Percentiles rank a stretch among this genome's conserved stretches.
Evolutionary conservation across 2,329 filamentous ascomycete genomes (phyloP).

Genomic region (Trichoderma polysporum): DNA sequence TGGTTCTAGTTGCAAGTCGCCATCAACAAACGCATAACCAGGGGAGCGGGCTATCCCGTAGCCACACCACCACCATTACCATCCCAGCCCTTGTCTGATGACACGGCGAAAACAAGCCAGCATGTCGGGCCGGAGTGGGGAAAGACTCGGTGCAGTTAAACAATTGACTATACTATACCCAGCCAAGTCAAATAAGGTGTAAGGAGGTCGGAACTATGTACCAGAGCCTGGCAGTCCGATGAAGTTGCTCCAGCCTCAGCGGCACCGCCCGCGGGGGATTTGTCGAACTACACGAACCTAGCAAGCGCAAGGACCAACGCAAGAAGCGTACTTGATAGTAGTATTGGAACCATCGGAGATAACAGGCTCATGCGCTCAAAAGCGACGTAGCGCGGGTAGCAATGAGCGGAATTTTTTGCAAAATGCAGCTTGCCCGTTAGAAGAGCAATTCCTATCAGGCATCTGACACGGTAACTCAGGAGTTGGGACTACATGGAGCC

Average conservation of each 20-base stretch:
- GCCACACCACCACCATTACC: neutral
- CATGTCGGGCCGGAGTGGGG: neutral
- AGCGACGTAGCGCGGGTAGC: neutral
- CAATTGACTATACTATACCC: neutral
- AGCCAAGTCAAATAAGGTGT: neutral
- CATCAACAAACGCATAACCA: neutral
- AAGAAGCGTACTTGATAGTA: neutral
- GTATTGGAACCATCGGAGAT: neutral
- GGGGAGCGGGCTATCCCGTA: neutral
- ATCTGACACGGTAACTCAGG: neutral
- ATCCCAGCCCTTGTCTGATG: neutral
- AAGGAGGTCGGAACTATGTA: neutral
- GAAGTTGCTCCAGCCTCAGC: constrained; percentile 1
- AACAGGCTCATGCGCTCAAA: neutral
- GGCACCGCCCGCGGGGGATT: constrained; percentile 13
- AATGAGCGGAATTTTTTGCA: neutral
- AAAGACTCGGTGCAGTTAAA: neutral
- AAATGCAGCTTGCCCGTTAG: neutral
- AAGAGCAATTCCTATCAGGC: neutral
- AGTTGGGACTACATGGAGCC: neutral
- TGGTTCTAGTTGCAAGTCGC: neutral
- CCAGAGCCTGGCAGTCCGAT: neutral
- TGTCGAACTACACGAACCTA: neutral
- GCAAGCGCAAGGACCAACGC: constrained; percentile 13
- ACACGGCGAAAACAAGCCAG: neutral